These are phyloP conservation scores for Extremus antarcticus DNA, from an alignment of 495 filamentous ascomycete genomes.

Conservation along the genomic window DNA sequence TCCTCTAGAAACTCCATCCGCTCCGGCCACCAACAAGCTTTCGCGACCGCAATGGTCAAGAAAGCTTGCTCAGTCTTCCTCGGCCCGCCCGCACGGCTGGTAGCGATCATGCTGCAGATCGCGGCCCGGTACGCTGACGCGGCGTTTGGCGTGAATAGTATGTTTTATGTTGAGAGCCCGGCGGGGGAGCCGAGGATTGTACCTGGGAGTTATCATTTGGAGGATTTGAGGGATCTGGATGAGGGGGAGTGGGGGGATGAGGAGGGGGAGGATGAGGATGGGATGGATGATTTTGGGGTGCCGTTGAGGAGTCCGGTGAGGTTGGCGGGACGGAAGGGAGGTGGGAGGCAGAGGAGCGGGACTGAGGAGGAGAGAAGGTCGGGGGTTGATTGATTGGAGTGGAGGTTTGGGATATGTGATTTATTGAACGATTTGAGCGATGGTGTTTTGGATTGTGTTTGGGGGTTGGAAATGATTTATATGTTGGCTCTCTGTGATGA, in stretches of 20 bases:
- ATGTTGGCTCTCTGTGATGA: no score
- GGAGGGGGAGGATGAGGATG: conserved; percentile 23
- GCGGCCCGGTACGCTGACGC: conserved; percentile 63
- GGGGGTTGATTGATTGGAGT: neutral
- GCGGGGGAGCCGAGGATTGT: conserved; percentile 3
- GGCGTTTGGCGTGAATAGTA: conserved; percentile 32
- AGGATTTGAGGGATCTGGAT: no score
- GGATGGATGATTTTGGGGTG: conserved; percentile 31
- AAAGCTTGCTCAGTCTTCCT: conserved; percentile 67
- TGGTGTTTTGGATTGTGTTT: neutral
- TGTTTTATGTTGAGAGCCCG: conserved; percentile 7
- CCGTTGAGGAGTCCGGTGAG: conserved; percentile 15
- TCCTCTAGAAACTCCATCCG: conserved; percentile 33
- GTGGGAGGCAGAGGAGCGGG: neutral
- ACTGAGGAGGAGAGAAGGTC: neutral
- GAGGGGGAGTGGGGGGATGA: conserved; percentile 16
- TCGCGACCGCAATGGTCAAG: conserved; percentile 57
- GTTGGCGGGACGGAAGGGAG: neutral
- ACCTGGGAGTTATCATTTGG: conserved; percentile 17
- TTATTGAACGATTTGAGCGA: neutral
- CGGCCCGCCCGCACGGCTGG: conserved; percentile 61
- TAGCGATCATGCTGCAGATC: conserved; percentile 67
- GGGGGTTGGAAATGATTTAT: neutral
- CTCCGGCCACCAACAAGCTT: conserved; percentile 38
- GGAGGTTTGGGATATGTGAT: neutral